phyloP scores from a whole-genome alignment of 2,329 filamentous ascomycete species.

The Claviceps purpurea region DNA sequence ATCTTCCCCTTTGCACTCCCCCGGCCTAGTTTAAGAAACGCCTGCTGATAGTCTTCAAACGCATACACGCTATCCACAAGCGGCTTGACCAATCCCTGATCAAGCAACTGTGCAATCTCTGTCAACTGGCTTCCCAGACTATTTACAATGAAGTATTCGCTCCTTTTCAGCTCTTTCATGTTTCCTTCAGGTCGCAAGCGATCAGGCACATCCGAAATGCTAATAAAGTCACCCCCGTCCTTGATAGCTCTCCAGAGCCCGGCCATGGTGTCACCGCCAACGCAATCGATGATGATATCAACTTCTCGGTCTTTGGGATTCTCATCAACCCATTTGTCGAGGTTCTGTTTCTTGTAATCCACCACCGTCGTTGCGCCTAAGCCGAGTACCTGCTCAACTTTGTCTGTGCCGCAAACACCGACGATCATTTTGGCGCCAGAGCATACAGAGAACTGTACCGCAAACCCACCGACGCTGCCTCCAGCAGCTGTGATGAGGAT shows the following conservation, averaged over 20 bases:
- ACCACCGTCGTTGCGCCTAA: slow-evolving; percentile 24
- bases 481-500: slow-evolving; percentile 27
- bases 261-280: slow-evolving; percentile 20
- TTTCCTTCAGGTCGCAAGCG: slow-evolving; percentile 16
- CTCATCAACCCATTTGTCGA: slow-evolving; percentile 19
- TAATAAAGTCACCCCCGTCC: slow-evolving; percentile 21
- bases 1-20: slow-evolving; percentile 25
- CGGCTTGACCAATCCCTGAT: slow-evolving; percentile 17
- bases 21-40: slow-evolving; percentile 23
- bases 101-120: slow-evolving; percentile 21
- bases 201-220: slow-evolving; percentile 18
- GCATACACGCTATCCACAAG: slow-evolving; percentile 24
- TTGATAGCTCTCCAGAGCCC: slow-evolving; percentile 22
- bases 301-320: slow-evolving; percentile 14
- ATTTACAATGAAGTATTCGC: slow-evolving; percentile 24
- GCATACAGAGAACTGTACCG: slow-evolving; percentile 23
- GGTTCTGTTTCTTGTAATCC: slow-evolving; percentile 20
- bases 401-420: slow-evolving; percentile 18
- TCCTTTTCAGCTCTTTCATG: slow-evolving; percentile 17
- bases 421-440: slow-evolving; percentile 23
- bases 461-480: slow-evolving; percentile 27
- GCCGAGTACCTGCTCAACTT: slow-evolving; percentile 15
- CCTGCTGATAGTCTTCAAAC: slow-evolving; percentile 25
- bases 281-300: slow-evolving; percentile 24
- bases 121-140: slow-evolving; percentile 21